Base-by-base conservation (phyloP, 2,329 filamentous ascomycete genomes). In the Xylaria sp. region DNA sequence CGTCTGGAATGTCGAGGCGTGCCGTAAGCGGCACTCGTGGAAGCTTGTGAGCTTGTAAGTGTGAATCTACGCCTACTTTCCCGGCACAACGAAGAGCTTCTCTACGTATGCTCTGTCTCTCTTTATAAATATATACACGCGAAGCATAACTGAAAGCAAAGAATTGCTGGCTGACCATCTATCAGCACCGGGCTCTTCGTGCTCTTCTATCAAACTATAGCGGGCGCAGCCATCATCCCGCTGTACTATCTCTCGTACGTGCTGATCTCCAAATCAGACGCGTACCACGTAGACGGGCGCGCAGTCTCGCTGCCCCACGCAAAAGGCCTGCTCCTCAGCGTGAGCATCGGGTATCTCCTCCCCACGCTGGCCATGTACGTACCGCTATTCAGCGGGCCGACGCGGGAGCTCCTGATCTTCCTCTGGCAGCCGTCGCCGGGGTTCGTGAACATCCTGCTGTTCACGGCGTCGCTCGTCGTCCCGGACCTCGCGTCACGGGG, bases 11-110 rank as follows among this genome's bases (percentile, higher is more conserved):
- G 61, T 71, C 19, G 72, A 73, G 66, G 68, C 68, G 4, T 66
- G 60, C 10, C 68, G 72, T 1, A 19, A 23, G 9, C 52, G 69
- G 35, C 69, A 71, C 46, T 44, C 60, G 4, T 61, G 67, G 48
- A 67, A 63, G 49, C 31, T 68, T 13, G 47, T 72, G 37, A 72
- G 70, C 54, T 72, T 64, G 70, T 72, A 27, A 68, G 70, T 72
- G 1, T 11, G 3, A 2, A 37, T 35, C 2, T 38, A n/a, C 3
- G 17, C 13, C 15, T 33, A 6, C 15, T 15, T 9, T 11, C 15
- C 11, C 11, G 3, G 8, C 25, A 4, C 43, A 23, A 54, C 6
- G 37, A 11, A 9, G 10, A 21, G 11, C 11, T 15, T n/a, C 33
- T n/a, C 25, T n/a, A 10, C 21, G 1, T 17, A 13, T 15, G 6